phyloP scores from a whole-genome alignment of 345 rosid species.

The Cardamine occulta region DNA sequence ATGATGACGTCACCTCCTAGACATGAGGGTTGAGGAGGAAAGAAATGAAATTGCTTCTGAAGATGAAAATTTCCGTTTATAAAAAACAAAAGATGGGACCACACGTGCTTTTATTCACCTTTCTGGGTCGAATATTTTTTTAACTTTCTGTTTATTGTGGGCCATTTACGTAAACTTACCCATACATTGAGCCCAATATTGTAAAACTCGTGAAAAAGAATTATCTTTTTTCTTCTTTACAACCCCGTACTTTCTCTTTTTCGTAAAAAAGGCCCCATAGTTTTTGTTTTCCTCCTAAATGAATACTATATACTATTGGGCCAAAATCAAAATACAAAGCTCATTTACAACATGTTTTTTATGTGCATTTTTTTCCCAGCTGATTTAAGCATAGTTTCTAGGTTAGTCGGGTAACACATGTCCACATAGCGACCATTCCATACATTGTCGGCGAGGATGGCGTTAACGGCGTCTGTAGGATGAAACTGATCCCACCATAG shows the following conservation, averaged over 20 bases:
- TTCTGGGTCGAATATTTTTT: slow-evolving; percentile 18
- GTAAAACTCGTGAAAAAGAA: background rate
- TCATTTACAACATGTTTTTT: slow-evolving; percentile 7
- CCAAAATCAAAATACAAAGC: slow-evolving; percentile 5
- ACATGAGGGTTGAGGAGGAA: slow-evolving; percentile 5
- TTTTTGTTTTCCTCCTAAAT: background rate
- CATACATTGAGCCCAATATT: slow-evolving; percentile 13
- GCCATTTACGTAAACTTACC: slow-evolving; percentile 2
- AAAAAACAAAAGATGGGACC: slow-evolving; percentile 25
- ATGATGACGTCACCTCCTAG: slow-evolving; percentile 42
- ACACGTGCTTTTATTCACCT: slow-evolving; percentile 24
- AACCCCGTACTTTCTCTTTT: slow-evolving; percentile 1
- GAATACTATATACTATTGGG: background rate
- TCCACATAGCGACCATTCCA: slow-evolving; percentile 78
- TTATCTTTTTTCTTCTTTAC: background rate
- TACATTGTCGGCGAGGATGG: slow-evolving; percentile 83
- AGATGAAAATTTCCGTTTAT: slow-evolving; percentile 15
- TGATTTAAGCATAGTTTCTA: slow-evolving; percentile 51
- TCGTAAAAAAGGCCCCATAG: background rate
- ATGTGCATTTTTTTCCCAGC: slow-evolving; percentile 8
- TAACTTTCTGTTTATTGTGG: slow-evolving; percentile 29
- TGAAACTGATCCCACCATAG: slow-evolving; percentile 97
- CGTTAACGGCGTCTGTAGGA: slow-evolving; percentile 83
- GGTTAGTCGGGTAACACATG: slow-evolving; percentile 82
- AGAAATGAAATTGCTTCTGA: slow-evolving; percentile 27